Base-by-base conservation (phyloP, 495 filamentous ascomycete genomes). In the Aspergillus affinis region DNA sequence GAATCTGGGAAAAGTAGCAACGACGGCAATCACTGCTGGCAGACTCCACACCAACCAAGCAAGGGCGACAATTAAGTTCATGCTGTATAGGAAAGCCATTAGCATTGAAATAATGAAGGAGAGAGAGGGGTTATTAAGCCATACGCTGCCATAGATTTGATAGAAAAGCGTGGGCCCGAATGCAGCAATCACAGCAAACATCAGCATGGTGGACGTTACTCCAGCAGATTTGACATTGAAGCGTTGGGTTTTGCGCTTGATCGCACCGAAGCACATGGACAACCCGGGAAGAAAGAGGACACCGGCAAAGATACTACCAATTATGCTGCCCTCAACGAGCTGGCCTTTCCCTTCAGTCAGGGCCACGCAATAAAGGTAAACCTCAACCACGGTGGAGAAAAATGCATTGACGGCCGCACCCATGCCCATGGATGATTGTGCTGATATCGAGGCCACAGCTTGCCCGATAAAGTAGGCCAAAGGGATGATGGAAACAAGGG, bases 401-500 rank as follows among this genome's bases (percentile, higher is more conserved):
- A 98, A 97, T 36, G 94, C 94, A 62, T 99, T 99, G 76, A 98
- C 92, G 18, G 93, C 94, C 53, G 94, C 95, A 72, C 94, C 94
- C 30, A 99, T 81, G n/a, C 94, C 94, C 94, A 99, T 99, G n/a
- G 92, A 95, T 18, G 92, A 97, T 69, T 99, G 94, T 9, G 94
- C 94, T 17, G 94, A 98, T 65, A 99, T 98, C 36, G 94, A 98
- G n/a, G 94, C 94, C 47, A 99, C 94, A 54, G 94, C 94, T 74
- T 99, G 94, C 9, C 94, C 94, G 72, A 99, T 99, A 78, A 98
- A 99, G 74, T 99, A 98, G 29, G 94, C 94, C n/a, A 99, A 74
- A 20, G 94, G 94, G 50, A 98, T 96, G 71, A 98, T 93, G 48
- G 93, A 97, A 61, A 92, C 82, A 13, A 99, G 79, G 20, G 90